Evolutionary conservation across 2,329 filamentous ascomycete species (phyloP), one percentile per base, ranked within the genome.

Genomic region (Beauveria caledonica): DNA sequence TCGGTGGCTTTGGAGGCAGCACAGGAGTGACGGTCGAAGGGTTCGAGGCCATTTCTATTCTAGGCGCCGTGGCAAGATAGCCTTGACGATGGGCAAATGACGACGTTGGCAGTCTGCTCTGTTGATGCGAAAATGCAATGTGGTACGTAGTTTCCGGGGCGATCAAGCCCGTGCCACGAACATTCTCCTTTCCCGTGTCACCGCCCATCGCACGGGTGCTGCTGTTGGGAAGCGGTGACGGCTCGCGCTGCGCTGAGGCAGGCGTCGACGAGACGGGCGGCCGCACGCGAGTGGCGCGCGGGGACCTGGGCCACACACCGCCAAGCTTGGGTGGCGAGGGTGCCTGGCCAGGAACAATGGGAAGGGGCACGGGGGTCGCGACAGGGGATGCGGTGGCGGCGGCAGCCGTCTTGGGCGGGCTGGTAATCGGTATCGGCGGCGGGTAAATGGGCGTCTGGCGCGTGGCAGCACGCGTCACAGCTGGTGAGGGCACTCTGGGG

Each of bases 91-190:
- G 66, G 50, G 73, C 68, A 33, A 74, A 65, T 40, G 72, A 68
- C 7, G 72, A 71, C 5, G 64, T 63, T 10, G 23, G 63, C 65
- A 60, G 65, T 49, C 63, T 67, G 64, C 63, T 60, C 58, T 61
- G 65, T 15, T 69, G 67, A 29, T 69, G 65, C n/a, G 67, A 61
- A 21, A 76, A 73, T 17, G 73, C 70, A 2, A 72, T 70, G 58
- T 76, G 74, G 60, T 77, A 75, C 36, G 72, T 72, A 56, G 74
- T 74, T 60, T 77, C 72, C n/a, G 74, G 74, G 15, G 73, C 71
- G 62, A 75, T 72, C 17, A 75, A 66, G 61, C 72, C 68, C 17
- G 73, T 70, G 8, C 69, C 69, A 4, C 72, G 71, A 25, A 68
- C 58, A 49, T 65, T 66, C 17, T 68, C 67, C 46, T 67, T 68